Percentiles rank a stretch among this genome's conserved stretches.
phyloP scores from a whole-genome alignment of 2,329 filamentous ascomycete genomes.

The Rasamsonia emersonii region DNA sequence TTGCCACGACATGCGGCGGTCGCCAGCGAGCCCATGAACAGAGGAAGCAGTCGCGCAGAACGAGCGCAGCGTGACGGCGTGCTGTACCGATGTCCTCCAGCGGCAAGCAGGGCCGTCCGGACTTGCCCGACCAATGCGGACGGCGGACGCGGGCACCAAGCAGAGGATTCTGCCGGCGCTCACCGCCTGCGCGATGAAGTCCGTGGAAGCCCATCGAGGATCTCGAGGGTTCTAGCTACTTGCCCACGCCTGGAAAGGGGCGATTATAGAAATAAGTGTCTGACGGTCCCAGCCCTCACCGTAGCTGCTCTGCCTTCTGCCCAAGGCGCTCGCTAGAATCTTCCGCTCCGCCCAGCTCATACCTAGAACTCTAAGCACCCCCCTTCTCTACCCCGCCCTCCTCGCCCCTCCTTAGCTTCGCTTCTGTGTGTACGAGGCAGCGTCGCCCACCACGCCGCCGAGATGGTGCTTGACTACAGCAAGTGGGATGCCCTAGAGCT shows the following conservation, averaged over 20 bases:
- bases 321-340: no score
- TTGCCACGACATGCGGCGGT: constrained; percentile 12
- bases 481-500: constrained; percentile 79
- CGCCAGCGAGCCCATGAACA: no score
- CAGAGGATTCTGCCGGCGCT: constrained; percentile 15
- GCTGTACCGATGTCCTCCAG: no score
- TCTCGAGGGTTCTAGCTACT: constrained; percentile 6
- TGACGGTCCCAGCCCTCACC: no score
- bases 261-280: no score
- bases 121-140: constrained; percentile 1
- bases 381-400: neutral
- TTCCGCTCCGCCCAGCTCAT: no score
- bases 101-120: constrained; percentile 2
- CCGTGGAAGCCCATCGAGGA: constrained; percentile 24
- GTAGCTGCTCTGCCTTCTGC: no score
- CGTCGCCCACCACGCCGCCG: no score
- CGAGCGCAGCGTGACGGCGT: no score
- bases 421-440: no score
- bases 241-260: neutral
- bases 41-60: no score
- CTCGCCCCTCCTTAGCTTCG: constrained; percentile 1
- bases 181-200: constrained; percentile 16
- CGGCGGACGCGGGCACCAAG: constrained; percentile 6
- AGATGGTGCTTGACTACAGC: constrained; percentile 55
- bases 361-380: neutral